These are phyloP conservation scores for Ettlia oleoabundans DNA, from an alignment of 139 green algal species.

Conservation along the genomic window DNA sequence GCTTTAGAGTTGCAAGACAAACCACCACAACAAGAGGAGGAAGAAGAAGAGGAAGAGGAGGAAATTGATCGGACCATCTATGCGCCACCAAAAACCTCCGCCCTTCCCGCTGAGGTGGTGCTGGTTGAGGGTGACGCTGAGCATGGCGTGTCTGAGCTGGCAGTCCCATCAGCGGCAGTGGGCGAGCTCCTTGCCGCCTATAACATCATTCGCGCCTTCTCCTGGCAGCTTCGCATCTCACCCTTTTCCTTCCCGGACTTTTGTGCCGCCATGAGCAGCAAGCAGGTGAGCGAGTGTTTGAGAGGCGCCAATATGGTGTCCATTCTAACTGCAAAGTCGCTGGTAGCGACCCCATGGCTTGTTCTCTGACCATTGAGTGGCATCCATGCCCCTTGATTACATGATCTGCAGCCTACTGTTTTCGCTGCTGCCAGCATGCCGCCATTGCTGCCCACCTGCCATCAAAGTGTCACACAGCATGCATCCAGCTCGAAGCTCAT, in stretches of 20 bases:
- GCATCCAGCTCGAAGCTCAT: background rate
- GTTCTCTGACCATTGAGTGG: background rate
- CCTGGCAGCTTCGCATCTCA: slow-evolving; percentile 80
- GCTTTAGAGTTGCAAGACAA: too few species aligned
- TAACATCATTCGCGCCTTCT: slow-evolving; percentile 74
- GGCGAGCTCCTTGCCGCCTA: slow-evolving; percentile 67
- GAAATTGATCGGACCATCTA: slow-evolving; percentile 18
- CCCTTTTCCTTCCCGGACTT: slow-evolving; percentile 71
- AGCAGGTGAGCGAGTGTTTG: slow-evolving; percentile 11
- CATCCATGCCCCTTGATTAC: background rate
- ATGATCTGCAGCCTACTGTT: background rate
- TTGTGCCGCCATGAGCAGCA: slow-evolving; percentile 42
- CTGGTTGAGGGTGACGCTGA: slow-evolving; percentile 16
- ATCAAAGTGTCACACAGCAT: too few species aligned
- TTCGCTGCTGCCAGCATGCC: background rate
- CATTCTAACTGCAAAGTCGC: background rate
- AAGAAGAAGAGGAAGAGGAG: slow-evolving; percentile 29
- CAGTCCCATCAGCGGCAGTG: slow-evolving; percentile 24
- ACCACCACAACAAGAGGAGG: slow-evolving; percentile 14
- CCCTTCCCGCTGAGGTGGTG: background rate
- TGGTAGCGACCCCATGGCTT: too few species aligned
- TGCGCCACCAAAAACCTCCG: slow-evolving; percentile 1
- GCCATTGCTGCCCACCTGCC: background rate
- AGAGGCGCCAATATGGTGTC: too few species aligned
- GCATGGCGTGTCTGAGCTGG: background rate